A percentile compares a stretch with the other conserved stretches of the same genome.
phyloP scores from a whole-genome alignment of 768 basidiomycete species.

The Mycena vitilis region DNA sequence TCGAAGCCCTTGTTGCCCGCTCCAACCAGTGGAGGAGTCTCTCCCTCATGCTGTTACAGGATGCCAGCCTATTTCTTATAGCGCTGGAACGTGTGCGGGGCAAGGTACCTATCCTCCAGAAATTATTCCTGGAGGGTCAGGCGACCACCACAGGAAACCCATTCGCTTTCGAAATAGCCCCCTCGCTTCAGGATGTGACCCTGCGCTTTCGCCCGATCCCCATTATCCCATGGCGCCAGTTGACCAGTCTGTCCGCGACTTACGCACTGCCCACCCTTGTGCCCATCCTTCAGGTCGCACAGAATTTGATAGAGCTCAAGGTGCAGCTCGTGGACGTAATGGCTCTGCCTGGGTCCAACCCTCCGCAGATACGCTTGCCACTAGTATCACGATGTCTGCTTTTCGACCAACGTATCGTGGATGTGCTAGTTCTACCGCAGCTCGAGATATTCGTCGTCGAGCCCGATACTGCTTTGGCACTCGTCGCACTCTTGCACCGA shows the following conservation, averaged over 20 bases:
- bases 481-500: constrained; percentile 8
- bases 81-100: constrained; percentile 11
- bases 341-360: background rate
- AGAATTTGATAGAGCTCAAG: constrained; percentile 11
- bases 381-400: constrained; percentile 1
- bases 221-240: constrained; percentile 8
- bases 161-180: constrained; percentile 15
- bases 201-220: constrained; percentile 1
- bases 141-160: constrained; percentile 18
- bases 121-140: background rate
- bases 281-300: constrained; percentile 1
- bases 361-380: constrained; percentile 1
- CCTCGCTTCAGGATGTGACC: constrained; percentile 1
- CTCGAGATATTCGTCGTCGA: constrained; percentile 12
- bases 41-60: background rate
- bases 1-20: constrained; percentile 9
- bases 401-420: background rate
- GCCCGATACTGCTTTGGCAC: background rate
- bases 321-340: background rate
- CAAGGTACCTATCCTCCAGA: constrained; percentile 7
- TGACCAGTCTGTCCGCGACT: constrained; percentile 3
- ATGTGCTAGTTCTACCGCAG: background rate
- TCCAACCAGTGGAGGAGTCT: constrained; percentile 4
- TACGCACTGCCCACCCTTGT: background rate
- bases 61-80: background rate